Evolutionary conservation across 1,139 yeast species (phyloP).

Genomic region (Yamadazyma kanchanaburiensis): DNA sequence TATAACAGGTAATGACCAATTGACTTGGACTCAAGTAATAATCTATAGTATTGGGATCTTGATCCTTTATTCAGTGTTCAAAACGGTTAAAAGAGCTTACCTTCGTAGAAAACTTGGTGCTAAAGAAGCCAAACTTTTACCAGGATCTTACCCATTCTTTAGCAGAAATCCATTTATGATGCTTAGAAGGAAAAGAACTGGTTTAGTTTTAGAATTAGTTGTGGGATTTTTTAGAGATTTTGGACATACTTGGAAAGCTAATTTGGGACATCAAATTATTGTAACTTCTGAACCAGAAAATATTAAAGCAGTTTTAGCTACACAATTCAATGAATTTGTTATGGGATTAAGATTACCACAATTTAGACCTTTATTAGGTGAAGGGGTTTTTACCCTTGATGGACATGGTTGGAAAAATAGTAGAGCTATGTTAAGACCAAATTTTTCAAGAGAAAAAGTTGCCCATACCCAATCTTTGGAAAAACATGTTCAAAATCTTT

Average conservation of each 20-base stretch:
- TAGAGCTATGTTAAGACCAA: conserved; percentile 53
- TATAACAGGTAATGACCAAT: conserved; percentile 1
- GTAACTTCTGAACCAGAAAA: conserved; percentile 28
- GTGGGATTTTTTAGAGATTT: conserved; percentile 8
- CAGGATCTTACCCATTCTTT: conserved; percentile 14
- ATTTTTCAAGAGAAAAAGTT: conserved; percentile 50
- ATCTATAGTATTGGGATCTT: conserved; percentile 1
- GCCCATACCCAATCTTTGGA: conserved; percentile 45
- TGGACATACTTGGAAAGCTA: conserved; percentile 10
- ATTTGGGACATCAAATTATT: conserved; percentile 14
- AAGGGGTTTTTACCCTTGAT: conserved; percentile 54
- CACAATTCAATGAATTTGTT: conserved; percentile 46
- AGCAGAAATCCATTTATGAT: conserved; percentile 14
- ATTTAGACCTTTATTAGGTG: conserved; percentile 45
- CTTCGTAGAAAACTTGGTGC: conserved; percentile 14
- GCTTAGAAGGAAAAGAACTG: conserved; percentile 12
- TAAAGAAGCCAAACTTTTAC: conserved; percentile 12
- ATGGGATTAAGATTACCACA: conserved; percentile 41
- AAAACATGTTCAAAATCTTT: conserved; percentile 36
- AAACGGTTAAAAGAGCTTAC: conserved; percentile 3
- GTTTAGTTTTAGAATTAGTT: conserved; percentile 7
- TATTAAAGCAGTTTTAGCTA: conserved; percentile 33
- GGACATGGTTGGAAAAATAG: conserved; percentile 56
- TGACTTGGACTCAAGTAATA: conserved; percentile 1
- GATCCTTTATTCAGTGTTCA: not conserved